Evolutionary conservation across 2,329 filamentous ascomycete species (phyloP).

Genomic region (Lasiodiplodia citricola): DNA sequence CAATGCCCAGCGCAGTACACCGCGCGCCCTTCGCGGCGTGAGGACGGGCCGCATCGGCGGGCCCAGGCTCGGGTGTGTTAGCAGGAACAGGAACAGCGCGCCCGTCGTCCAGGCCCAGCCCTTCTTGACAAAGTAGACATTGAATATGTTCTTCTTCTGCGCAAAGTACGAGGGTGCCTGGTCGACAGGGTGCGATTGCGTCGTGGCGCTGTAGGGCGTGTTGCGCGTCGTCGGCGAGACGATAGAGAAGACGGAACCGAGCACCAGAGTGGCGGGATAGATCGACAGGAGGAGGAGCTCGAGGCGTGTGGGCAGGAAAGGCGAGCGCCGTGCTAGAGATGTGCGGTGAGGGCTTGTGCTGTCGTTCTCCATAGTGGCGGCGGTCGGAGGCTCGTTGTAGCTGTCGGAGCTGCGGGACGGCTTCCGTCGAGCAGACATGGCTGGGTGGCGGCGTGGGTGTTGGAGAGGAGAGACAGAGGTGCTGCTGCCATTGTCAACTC

Average conservation of each 20-base stretch:
- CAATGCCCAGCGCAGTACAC: conserved; percentile 69
- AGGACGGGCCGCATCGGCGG: conserved; percentile 48
- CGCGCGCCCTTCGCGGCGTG: conserved; percentile 60
- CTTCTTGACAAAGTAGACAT: conserved; percentile 89
- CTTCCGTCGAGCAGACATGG: conserved; percentile 20
- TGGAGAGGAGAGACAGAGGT: background rate
- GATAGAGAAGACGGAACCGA: conserved; percentile 81
- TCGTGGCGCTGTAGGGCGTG: conserved; percentile 64
- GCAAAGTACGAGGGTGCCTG: conserved; percentile 85
- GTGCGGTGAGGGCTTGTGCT: conserved; percentile 29
- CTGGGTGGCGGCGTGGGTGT: background rate
- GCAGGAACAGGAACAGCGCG: conserved; percentile 72
- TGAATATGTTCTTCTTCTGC: conserved; percentile 90
- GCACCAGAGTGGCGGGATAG: conserved; percentile 78
- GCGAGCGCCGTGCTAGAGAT: conserved; percentile 48
- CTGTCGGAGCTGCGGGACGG: conserved; percentile 20
- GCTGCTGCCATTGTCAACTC: conserved; percentile 4
- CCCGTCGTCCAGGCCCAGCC: conserved; percentile 91
- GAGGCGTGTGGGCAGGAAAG: conserved; percentile 71
- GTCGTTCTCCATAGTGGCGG: conserved; percentile 15
- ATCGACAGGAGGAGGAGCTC: conserved; percentile 69
- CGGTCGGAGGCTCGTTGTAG: conserved; percentile 17
- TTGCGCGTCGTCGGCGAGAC: conserved; percentile 73
- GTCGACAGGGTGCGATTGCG: conserved; percentile 66
- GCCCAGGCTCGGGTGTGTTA: conserved; percentile 67